These are phyloP conservation scores for Anastatica hierochuntica DNA, from an alignment of 345 rosid species.

Conservation along the genomic window DNA sequence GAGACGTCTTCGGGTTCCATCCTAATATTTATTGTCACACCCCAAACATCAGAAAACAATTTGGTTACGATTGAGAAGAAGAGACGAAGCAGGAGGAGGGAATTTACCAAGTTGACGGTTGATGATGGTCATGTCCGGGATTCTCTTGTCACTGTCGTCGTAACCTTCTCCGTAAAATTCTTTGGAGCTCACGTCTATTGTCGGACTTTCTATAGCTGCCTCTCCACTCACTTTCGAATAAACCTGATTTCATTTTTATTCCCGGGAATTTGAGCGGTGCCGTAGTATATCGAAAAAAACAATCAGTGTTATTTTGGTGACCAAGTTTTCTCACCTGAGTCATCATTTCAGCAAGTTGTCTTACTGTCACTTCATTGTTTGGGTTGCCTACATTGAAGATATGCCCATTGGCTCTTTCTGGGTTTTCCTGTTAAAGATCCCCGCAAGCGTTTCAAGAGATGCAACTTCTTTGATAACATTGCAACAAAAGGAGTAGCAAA, in stretches of 20 bases:
- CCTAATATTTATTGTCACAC: constrained; percentile 36
- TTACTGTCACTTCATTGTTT: constrained; percentile 91
- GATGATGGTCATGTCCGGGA: constrained; percentile 97
- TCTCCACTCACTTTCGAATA: constrained; percentile 74
- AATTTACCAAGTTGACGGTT: constrained; percentile 72
- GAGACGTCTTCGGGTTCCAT: constrained; percentile 94
- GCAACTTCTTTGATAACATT: constrained; percentile 5
- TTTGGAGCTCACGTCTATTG: constrained; percentile 81
- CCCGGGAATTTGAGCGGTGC: not conserved
- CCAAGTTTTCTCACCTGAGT: constrained; percentile 43
- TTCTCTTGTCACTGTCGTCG: constrained; percentile 96
- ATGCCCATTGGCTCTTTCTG: constrained; percentile 86
- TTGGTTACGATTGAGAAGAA: not conserved
- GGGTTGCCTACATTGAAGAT: constrained; percentile 99
- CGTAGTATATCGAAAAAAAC: not conserved
- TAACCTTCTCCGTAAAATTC: constrained; percentile 93
- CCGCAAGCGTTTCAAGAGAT: not conserved
- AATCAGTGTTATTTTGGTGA: not conserved
- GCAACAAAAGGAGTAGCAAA: not conserved
- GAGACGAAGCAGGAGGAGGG: not conserved
- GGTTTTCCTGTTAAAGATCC: constrained; percentile 64
- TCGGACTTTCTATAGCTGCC: constrained; percentile 53
- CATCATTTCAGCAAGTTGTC: constrained; percentile 99
- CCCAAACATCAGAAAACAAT: not conserved
- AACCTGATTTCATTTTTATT: constrained; percentile 38